phyloP scores from a whole-genome alignment of 2,329 filamentous ascomycete genomes.

The Curvularia hawaiiensis region DNA sequence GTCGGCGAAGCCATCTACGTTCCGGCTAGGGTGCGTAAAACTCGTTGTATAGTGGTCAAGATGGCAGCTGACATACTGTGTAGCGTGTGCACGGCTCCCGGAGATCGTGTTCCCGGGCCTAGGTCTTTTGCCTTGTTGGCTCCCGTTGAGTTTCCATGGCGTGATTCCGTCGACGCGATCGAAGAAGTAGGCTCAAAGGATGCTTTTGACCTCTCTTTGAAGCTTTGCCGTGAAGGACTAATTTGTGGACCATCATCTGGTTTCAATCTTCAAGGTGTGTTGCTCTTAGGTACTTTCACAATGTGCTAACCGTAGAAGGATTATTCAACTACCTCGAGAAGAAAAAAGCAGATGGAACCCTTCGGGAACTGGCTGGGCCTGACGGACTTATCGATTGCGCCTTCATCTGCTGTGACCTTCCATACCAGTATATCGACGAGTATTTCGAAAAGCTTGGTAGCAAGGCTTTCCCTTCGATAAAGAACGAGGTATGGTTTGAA shows the following conservation, averaged over 20 bases:
- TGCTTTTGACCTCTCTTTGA: slow-evolving; percentile 59
- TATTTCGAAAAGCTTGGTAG: slow-evolving; percentile 63
- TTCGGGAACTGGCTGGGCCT: slow-evolving; percentile 14
- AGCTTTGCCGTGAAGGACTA: slow-evolving; percentile 62
- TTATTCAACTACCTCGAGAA: slow-evolving; percentile 23
- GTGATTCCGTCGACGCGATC: slow-evolving; percentile 58
- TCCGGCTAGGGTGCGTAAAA: slow-evolving; percentile 21
- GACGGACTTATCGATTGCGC: slow-evolving; percentile 24
- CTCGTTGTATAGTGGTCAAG: background rate
- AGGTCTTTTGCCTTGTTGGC: slow-evolving; percentile 57
- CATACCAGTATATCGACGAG: slow-evolving; percentile 66
- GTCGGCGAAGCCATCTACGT: slow-evolving; percentile 24
- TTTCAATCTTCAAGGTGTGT: slow-evolving; percentile 59
- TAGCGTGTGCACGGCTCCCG: slow-evolving; percentile 62
- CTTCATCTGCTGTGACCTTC: slow-evolving; percentile 67
- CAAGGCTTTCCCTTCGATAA: slow-evolving; percentile 29
- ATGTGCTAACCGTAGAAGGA: slow-evolving; percentile 14
- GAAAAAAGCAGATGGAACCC: slow-evolving; percentile 18
- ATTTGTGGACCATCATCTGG: slow-evolving; percentile 67
- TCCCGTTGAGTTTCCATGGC: slow-evolving; percentile 65
- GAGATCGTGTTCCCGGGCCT: slow-evolving; percentile 64
- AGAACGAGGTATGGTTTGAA: slow-evolving; percentile 17
- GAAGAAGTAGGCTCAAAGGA: slow-evolving; percentile 62
- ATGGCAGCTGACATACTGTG: slow-evolving; percentile 7
- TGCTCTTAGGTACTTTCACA: background rate